Evolutionary conservation across 2,329 filamentous ascomycete genomes (phyloP), one percentile per base, ranked within the genome.

Genomic region (Colletotrichum incanum): DNA sequence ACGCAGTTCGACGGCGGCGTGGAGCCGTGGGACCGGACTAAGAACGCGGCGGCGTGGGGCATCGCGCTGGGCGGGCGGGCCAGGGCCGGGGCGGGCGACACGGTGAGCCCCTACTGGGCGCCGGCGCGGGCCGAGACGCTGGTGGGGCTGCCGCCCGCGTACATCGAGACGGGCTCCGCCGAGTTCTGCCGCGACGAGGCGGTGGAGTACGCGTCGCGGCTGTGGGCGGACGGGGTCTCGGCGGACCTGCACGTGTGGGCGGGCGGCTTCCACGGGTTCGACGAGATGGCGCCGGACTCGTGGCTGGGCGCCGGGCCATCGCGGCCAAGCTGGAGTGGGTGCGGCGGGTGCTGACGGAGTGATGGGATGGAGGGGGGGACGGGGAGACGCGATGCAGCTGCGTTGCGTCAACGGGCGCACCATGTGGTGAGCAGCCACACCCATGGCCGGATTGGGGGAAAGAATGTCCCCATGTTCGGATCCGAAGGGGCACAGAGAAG

Each of bases 221-320:
- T 86, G 41, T 82, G 81, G 67, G 78, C 77, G 34, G 81, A 79
- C 20, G 83, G 83, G 26, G 82, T 84, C 34, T 76, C 78, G 41
- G 77, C 78, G 5, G 83, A 87, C 73, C 73, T 85, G 39, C 84
- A 86, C 75, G 77, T 86, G 4, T 84, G 82, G 76, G 81, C 82
- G 0, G 82, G 83, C 1, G 76, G 82, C n/a, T 81, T 79, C 37
- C 83, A 86, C 77, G 78, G 75, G 5, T 84, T 82, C 69, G 83
- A 85, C 47, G 45, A 54, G 50, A 54, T 54, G 50, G 26, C 75
- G n/a, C 50, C 50, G 6, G 41, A 56, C 23, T 23, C 26, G 77
- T 76, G 50, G 50, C 14, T 54, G 16, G 50, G 26, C 50, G 26
- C 12, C 50, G 26, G 50, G 1, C 50, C 16, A 54, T 54, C 26